Conservation (phyloP, 768 basidiomycete genomes). For the Russula brevipes region DNA sequence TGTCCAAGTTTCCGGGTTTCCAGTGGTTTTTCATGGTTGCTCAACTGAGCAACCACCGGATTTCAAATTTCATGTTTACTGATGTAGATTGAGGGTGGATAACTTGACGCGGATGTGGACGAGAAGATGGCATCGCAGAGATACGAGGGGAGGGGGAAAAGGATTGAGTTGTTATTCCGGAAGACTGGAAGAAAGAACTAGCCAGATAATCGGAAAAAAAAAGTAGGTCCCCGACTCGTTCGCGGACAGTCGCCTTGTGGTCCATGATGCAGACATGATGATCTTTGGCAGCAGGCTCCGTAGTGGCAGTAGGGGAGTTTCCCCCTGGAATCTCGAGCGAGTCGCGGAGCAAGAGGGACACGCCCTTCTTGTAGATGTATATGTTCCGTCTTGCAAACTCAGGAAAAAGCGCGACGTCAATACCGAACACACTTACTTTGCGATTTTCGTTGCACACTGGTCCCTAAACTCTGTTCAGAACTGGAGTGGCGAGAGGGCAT, state of each 20-base stretch:
- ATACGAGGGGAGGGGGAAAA: constrained; percentile 78
- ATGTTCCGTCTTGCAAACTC: constrained; percentile 52
- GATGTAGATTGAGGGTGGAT: constrained; percentile 57
- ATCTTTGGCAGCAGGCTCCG: constrained; percentile 32
- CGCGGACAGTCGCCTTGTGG: constrained; percentile 75
- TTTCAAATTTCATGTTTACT: no score
- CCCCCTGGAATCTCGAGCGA: constrained; percentile 46
- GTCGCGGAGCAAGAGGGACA: constrained; percentile 86
- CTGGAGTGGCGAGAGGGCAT: constrained; percentile 83
- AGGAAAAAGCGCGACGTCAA: background rate
- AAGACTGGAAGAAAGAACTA: constrained; percentile 71
- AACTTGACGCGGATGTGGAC: constrained; percentile 19
- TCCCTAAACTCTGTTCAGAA: constrained; percentile 64
- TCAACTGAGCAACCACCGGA: no score
- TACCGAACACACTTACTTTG: constrained; percentile 46
- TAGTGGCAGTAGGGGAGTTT: constrained; percentile 25
- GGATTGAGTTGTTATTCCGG: constrained; percentile 94
- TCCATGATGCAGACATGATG: constrained; percentile 79
- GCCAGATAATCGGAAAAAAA: constrained; percentile 70
- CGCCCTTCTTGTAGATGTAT: constrained; percentile 75
- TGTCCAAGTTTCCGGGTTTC: no score
- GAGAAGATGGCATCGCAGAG: constrained; percentile 69
- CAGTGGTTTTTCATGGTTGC: no score
- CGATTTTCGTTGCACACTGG: constrained; percentile 58
- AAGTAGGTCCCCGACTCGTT: constrained; percentile 70